Percentiles rank a stretch among this genome's conserved stretches.
These are phyloP conservation scores for Ogataea hybrid DNA, from an alignment of 1,139 yeast genomes.

Conservation along the genomic window DNA sequence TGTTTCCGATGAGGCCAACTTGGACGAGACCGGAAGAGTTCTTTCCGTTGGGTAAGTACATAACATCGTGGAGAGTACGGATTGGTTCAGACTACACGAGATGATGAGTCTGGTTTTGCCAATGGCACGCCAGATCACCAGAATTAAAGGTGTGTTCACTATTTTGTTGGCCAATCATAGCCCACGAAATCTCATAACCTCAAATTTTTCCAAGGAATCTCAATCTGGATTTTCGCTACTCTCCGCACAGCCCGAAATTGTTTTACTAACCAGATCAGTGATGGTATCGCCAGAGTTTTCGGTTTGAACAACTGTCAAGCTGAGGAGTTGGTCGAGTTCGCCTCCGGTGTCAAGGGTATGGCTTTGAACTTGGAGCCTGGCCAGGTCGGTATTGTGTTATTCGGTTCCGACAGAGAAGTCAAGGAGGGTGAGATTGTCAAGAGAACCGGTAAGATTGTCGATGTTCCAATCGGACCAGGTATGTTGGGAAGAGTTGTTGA, in stretches of 20 bases:
- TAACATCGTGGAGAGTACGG: neutral
- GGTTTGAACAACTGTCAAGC: conserved; percentile 99
- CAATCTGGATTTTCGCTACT: neutral
- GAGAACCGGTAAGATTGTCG: conserved; percentile 99
- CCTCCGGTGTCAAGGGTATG: conserved; percentile 99
- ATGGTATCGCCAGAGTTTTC: conserved; percentile 99
- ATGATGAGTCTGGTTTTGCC: neutral
- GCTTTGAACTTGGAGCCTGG: conserved; percentile 99
- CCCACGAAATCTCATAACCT: conserved; percentile 25
- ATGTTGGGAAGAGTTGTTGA: conserved; percentile 99
- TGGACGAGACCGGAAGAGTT: conserved; percentile 99
- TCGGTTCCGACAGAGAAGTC: conserved; percentile 98
- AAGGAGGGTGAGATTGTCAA: conserved; percentile 99
- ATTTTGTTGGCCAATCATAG: conserved; percentile 21
- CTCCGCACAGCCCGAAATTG: conserved; percentile 8
- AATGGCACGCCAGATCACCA: conserved; percentile 4
- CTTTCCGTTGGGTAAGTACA: conserved; percentile 86
- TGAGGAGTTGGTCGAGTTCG: conserved; percentile 98
- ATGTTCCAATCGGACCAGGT: conserved; percentile 98
- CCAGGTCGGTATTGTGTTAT: conserved; percentile 99
- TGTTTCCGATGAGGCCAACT: conserved; percentile 95
- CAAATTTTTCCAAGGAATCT: conserved; percentile 3
- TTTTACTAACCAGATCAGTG: conserved; percentile 49
- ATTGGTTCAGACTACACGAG: neutral
- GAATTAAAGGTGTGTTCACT: conserved; percentile 1